Evolutionary conservation across 495 filamentous ascomycete species (phyloP), one percentile per base, ranked within the genome.

Genomic region (Lepraria neglecta): DNA sequence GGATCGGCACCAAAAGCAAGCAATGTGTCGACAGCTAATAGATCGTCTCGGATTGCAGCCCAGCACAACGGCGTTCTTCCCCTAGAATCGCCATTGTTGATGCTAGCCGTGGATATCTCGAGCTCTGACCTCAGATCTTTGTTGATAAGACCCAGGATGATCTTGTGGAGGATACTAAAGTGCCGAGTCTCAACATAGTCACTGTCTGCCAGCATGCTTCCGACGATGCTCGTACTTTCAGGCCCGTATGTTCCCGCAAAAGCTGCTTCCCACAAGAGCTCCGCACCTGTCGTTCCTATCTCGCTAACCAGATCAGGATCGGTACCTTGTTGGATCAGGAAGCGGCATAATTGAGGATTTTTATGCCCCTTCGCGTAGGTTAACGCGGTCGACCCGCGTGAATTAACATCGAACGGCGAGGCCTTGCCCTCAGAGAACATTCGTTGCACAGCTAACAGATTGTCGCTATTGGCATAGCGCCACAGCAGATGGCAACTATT

Each of bases 341-440:
- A 62, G 15, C 35, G 14, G 19, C 11, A 24, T 6, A 64, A 30
- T 33, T 50, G 0, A 1, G 14, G 6, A 27, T 62, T 44, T 9
- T 45, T 43, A 6, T 64, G 58, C 27, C 15, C 27, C 9, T 47
- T 15, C 17, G 59, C 59, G 46, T 64, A 60, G 3, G 40, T 35
- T 6, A 64, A 42, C 2, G 59, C 59, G 11, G 45, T 62, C 24
- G 28, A 30, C 3, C 59, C 65, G 5, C 27, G 31, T 2, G 55
- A 31, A 52, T 64, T 63, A 12, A 73, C 35, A 59, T 65, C 69
- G 17, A 63, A 43, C 3, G 68, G 58, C 19, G 70, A 67, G 10
- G 73, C 65, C 10, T 59, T 60, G 17, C 64, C 56, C n/a, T 65
- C 55, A 2, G 67, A 43, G 9, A 72, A 64, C 19, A 73, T 55